These are phyloP conservation scores for Hamamelis virginiana DNA, from an alignment of 164 flowering plant genomes.

Conservation along the genomic window DNA sequence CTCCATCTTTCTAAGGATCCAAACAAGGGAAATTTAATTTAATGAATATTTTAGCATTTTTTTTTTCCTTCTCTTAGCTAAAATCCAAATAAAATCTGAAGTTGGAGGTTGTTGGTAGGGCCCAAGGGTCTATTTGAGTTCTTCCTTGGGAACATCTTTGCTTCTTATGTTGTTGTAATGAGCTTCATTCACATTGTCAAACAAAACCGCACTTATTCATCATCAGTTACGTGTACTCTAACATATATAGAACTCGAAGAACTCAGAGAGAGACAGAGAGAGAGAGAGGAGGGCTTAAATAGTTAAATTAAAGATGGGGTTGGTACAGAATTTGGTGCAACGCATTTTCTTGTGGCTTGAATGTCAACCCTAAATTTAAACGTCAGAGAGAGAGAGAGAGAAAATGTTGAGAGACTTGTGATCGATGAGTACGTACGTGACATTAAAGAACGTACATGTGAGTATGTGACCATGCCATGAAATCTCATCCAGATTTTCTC, in stretches of 20 bases:
- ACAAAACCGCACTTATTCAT: neutral
- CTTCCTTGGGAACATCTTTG: too few species aligned
- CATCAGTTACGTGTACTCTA: neutral
- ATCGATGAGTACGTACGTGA: constrained; percentile 5
- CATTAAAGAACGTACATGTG: constrained; percentile 25
- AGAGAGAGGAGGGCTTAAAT: too few species aligned
- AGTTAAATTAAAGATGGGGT: too few species aligned
- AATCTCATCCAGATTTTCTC: too few species aligned
- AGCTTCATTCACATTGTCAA: neutral
- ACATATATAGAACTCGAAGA: neutral
- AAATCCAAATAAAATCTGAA: too few species aligned
- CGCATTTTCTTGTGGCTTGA: constrained; percentile 13
- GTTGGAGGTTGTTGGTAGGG: too few species aligned
- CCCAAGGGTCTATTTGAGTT: too few species aligned
- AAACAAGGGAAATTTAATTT: too few species aligned
- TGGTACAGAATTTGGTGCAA: neutral
- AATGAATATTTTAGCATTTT: too few species aligned
- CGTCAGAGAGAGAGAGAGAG: constrained; percentile 9
- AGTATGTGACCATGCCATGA: neutral
- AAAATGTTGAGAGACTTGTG: constrained; percentile 20
- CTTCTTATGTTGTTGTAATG: neutral
- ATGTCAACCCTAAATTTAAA: constrained; percentile 22
- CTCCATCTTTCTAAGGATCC: too few species aligned
- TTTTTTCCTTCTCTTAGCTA: too few species aligned
- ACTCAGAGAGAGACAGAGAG: neutral